Percentiles rank a stretch among this genome's conserved stretches.
These are phyloP conservation scores for Suhomyces vadensis DNA, from an alignment of 805 yeast species.

Conservation along the genomic window DNA sequence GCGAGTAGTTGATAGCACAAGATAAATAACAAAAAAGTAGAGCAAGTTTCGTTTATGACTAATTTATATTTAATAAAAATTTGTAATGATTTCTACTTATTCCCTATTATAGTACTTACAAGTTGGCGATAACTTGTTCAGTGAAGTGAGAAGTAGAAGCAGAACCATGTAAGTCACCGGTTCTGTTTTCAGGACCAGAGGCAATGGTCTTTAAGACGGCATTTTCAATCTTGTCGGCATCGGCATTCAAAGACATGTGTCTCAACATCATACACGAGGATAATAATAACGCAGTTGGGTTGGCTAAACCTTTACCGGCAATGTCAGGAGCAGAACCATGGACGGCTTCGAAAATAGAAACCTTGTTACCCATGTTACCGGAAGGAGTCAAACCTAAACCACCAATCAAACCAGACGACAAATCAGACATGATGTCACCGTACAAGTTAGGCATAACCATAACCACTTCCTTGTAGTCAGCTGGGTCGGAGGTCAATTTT, in stretches of 20 bases:
- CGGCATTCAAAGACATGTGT: constrained; percentile 86
- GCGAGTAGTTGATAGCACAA: background rate
- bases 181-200: constrained; percentile 93
- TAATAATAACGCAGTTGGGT: constrained; percentile 95
- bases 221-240: constrained; percentile 82
- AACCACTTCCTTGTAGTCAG: constrained; percentile 82
- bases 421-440: constrained; percentile 98
- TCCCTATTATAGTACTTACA: constrained; percentile 36
- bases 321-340: constrained; percentile 99
- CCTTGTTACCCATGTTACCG: constrained; percentile 98
- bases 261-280: constrained; percentile 99
- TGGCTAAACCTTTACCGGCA: constrained; percentile 98
- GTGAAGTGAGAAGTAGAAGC: constrained; percentile 90
- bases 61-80: no score
- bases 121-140: constrained; percentile 80
- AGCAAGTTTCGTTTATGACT: no score
- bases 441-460: constrained; percentile 99
- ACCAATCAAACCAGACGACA: constrained; percentile 96
- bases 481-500: constrained; percentile 86
- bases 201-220: constrained; percentile 92
- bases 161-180: constrained; percentile 92
- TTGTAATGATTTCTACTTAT: constrained; percentile 1
- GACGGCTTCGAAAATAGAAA: constrained; percentile 98
- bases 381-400: constrained; percentile 99
- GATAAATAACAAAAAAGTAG: background rate